Percentiles rank a stretch among this genome's conserved stretches.
Conservation (phyloP, 2,329 filamentous ascomycete genomes). For the Niveomyces coronatus region DNA sequence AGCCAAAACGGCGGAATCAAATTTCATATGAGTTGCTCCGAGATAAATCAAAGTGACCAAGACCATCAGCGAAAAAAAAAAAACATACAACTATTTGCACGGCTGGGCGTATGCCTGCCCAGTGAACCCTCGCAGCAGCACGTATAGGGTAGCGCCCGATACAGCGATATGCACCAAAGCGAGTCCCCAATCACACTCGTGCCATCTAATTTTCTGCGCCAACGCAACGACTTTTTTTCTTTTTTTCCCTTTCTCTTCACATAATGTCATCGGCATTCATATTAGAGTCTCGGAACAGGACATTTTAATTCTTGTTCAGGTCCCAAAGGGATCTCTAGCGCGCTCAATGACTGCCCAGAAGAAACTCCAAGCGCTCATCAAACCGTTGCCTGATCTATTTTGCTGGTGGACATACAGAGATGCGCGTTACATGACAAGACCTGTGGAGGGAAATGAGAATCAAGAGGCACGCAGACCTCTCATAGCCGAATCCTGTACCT, state of each 20-base stretch:
- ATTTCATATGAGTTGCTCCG: no score
- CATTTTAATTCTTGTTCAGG: conserved; percentile 85
- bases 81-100: no score
- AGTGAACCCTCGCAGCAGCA: neutral
- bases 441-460: no score
- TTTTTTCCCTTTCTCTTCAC: conserved; percentile 40
- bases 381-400: conserved; percentile 49
- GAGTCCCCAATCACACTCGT: conserved; percentile 4
- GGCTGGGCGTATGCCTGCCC: no score
- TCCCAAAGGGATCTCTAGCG: conserved; percentile 72
- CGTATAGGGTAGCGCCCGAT: conserved; percentile 2
- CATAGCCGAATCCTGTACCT: no score
- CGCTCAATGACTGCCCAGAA: conserved; percentile 98
- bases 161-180: conserved; percentile 19
- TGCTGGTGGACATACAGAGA: conserved; percentile 33
- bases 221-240: conserved; percentile 11
- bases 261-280: conserved; percentile 81
- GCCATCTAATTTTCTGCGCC: conserved; percentile 16
- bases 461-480: no score
- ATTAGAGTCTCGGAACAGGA: conserved; percentile 99
- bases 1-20: no score
- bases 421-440: conserved; percentile 39
- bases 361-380: conserved; percentile 56
- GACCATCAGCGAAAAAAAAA: no score
- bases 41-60: no score